Base-by-base conservation (phyloP, 2,329 filamentous ascomycete species). In the Didymella pomorum region DNA sequence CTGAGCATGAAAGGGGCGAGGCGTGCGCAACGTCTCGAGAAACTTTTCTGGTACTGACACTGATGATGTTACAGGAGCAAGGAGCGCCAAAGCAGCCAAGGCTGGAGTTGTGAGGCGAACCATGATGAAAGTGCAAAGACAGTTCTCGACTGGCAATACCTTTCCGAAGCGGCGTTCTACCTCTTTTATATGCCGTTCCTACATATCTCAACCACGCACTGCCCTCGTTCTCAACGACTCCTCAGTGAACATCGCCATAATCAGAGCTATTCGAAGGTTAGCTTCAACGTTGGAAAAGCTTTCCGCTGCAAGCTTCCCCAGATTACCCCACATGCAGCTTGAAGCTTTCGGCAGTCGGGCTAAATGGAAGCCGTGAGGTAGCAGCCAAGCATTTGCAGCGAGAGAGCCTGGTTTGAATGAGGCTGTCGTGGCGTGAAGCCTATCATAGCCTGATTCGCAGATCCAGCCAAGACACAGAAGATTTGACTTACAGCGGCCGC, bases 41-140 rank as follows among this genome's bases (percentile, higher is more conserved):
- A 62, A 66, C 28, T 39, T 56, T 18, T 66, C 61, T 12, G 61
- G 45, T 3, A 63, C 58, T 12, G 56, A 58, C 7, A 56, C 52
- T n/a, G 53, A 56, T 5, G 50, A 50, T 35, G 28, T 50, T 46
- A 49, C 44, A 16, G 39, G 50, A 46, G 50, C 39, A n/a, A 58
- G 46, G 23, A 58, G 26, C 21, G 49, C 21, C 5, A 58, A 45
- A 45, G 56, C 46, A 33, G 39, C 50, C 16, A 50, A 33, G 16
- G 20, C 39, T 28, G 45, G 45, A 4, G 50, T 39, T 9, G 56
- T 50, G 23, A 45, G 23, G 8, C 44, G 37, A 20, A 53, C 29
- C 56, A 58, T 58, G 20, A 12, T 58, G 23, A n/a, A 2, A 47
- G 4, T 37, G 23, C 21, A 35, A 28, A 18, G 12, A 12, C 11